Evolutionary conservation across 2,329 filamentous ascomycete genomes (phyloP), one percentile per base, ranked within the genome.

Genomic region (Epichloe hybrida): DNA sequence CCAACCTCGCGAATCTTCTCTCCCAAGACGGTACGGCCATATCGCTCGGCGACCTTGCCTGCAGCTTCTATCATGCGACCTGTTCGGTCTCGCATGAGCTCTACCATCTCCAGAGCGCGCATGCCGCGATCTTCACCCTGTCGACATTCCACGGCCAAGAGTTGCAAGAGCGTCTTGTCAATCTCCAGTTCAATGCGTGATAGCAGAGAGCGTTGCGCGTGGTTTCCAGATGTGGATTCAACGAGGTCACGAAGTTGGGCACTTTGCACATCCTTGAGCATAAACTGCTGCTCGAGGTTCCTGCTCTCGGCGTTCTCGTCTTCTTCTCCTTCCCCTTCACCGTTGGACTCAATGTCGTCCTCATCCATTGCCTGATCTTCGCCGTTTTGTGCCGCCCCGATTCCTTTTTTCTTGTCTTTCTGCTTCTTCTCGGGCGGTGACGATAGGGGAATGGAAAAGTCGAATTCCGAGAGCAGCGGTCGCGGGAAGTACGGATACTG

Each of bases 21-120:
- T 41, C 84, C 84, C 58, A 98, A 68, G 27, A 96, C 78, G 40
- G 78, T 76, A 54, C 86, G 75, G 9, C 86, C 86, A 69, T 94
- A 98, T 58, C 91, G 75, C 63, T 85, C 80, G 8, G 93, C 93
- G 47, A 98, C 80, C 75, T 94, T 95, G 51, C 82, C 80, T 1
- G 93, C 93, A 4, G 91, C 86, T 65, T 96, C 89, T 52, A 95
- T 68, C 87, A 96, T 96, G 65, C 86, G 84, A 17, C 91, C 91
- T 53, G 80, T 86, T 44, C 81, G 75, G 69, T 97, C 90, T 43
- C 78, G 79, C 83, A 98, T 86, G 61, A 98, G 72, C 54, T 79
- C 75, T 34, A 95, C 93, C 60, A 97, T 78, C 69, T 98, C 94
- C 37, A 98, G 72, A 0, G 91, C 91, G 58, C 91, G 88, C 88